phyloP scores from a whole-genome alignment of 352 stramenopile genomes.

The Thalassiosira oceanica region DNA sequence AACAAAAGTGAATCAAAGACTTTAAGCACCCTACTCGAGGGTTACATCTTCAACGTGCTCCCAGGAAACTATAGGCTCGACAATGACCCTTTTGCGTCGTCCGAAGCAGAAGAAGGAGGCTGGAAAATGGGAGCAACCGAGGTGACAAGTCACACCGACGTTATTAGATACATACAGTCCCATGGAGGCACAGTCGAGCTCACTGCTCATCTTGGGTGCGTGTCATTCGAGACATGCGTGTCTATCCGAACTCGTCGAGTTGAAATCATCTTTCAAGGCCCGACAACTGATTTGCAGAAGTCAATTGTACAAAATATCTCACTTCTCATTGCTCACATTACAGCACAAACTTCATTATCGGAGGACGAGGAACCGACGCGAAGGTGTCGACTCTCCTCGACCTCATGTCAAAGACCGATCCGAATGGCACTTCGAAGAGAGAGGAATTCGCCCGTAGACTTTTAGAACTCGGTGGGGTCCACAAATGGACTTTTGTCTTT shows the following conservation, averaged over 20 bases:
- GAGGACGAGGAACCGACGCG: constrained; percentile 46
- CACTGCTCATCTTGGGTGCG: constrained; percentile 9
- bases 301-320: no score
- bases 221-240: no score
- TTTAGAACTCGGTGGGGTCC: constrained; percentile 53
- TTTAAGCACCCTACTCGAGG: constrained; percentile 38
- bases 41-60: constrained; percentile 60
- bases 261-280: no score
- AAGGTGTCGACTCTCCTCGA: constrained; percentile 46
- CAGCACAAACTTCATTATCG: constrained; percentile 52
- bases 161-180: constrained; percentile 66
- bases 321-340: no score
- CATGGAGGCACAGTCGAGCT: constrained; percentile 64
- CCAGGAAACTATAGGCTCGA: constrained; percentile 67
- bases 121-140: constrained; percentile 53
- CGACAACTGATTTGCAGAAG: no score
- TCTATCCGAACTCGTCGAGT: no score
- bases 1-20: constrained; percentile 14
- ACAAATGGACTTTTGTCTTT: constrained; percentile 77
- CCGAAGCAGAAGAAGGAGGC: constrained; percentile 52
- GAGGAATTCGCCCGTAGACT: constrained; percentile 28
- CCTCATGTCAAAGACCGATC: constrained; percentile 15
- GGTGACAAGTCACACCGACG: constrained; percentile 53
- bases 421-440: constrained; percentile 33
- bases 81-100: constrained; percentile 44